Base-by-base conservation (phyloP, 192 early-diverging fungal species). In the Backusella morwellensis region DNA sequence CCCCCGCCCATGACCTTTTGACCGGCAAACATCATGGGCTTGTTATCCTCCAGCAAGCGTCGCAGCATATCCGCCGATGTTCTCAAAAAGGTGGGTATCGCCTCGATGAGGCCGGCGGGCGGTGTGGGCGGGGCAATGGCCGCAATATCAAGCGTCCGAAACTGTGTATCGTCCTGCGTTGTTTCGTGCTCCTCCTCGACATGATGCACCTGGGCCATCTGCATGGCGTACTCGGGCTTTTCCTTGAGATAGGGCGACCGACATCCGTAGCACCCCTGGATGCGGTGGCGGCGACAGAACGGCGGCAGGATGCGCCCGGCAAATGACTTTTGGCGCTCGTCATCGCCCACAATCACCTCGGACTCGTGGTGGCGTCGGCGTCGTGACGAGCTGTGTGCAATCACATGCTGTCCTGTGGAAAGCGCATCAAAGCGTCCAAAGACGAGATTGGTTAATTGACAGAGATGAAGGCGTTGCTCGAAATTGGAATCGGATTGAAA, bases 361-460 rank as follows among this genome's bases (percentile, higher is more conserved):
- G 47, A 32, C 17, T 68, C 44, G 15, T 74, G 70, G 66, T 80
- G 79, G 66, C 77, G 44, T 75, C 82, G 47, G 69, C 78, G 41
- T 41, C 81, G 42, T 66, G 84, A 77, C 1, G 85, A 67, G 41
- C 67, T 75, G 21, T 63, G 69, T 52, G 42, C 66, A 75, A 72
- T 74, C 21, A 72, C 73, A 59, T 74, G 73, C 36, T 63, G 67
- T 12, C 72, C 70, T 1, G 50, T 82, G 2, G 73, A 75, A 19
- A 81, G 76, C 4, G 83, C 81, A 72, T 88, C 87, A 70, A 88
- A 85, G n/a, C 87, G 84, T n/a, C 87, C 87, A 85, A 88, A 88
- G 14, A 88, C 79, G 69, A 88, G 78, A 26, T 86, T 86, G 14
- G 87, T 88, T 21, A 86, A 47, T 67, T 88, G 87, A 71, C 87